Evolutionary conservation across 495 filamentous ascomycete genomes (phyloP).

Genomic region (Copromyces sp.): DNA sequence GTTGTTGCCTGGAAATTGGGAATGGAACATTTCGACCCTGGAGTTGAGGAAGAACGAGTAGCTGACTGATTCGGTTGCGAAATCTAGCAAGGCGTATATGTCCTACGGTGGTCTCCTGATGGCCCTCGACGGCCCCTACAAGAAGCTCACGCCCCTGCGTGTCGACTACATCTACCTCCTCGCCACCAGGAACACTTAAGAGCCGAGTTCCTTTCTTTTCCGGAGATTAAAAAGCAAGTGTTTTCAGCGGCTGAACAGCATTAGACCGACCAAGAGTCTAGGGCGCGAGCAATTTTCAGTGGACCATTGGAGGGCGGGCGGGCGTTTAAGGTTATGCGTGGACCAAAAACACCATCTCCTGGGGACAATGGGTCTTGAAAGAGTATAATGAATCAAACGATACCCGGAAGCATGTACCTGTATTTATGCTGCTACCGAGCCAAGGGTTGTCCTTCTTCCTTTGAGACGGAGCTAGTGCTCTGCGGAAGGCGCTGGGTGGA

Average conservation of each 20-base stretch:
- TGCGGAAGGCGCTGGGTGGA: not conserved
- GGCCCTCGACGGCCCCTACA: conserved; percentile 85
- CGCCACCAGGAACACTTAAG: conserved; percentile 21
- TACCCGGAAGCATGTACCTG: conserved; percentile 14
- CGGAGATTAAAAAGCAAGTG: not conserved
- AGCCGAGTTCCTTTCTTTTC: not conserved
- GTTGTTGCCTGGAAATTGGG: conserved; percentile 21
- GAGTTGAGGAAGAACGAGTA: not conserved
- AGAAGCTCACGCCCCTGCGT: conserved; percentile 80
- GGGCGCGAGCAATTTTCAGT: not conserved
- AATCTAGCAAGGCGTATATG: conserved; percentile 72
- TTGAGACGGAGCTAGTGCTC: not conserved
- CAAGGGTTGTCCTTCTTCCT: not conserved
- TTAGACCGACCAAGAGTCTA: not conserved
- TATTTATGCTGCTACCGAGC: conserved; percentile 1
- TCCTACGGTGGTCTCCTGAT: conserved; percentile 89
- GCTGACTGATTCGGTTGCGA: conserved; percentile 12
- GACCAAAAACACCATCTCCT: not conserved
- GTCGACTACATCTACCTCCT: conserved; percentile 92
- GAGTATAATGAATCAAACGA: conserved; percentile 10
- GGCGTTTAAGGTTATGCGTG: not conserved
- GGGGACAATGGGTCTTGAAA: not conserved
- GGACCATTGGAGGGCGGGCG: not conserved
- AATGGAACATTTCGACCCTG: not conserved
- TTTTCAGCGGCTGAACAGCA: not conserved